Base-by-base conservation (phyloP, 352 stramenopile genomes). In the Globisporangium ultimum region DNA sequence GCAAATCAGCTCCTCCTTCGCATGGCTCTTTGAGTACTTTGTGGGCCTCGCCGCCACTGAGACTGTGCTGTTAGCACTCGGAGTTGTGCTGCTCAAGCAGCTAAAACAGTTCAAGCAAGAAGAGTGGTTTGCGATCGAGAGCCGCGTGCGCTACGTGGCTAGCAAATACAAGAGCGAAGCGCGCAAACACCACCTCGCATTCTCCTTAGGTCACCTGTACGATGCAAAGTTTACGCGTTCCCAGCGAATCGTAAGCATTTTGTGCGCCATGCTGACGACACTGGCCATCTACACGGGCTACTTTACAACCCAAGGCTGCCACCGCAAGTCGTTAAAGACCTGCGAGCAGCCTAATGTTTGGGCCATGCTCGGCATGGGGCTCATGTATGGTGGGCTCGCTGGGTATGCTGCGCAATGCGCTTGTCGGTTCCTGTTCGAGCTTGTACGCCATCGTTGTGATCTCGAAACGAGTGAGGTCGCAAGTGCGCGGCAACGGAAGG, bases 401-500 rank as follows among this genome's bases (percentile, higher is more conserved):
- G 80, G 80, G 1, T 70, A 83, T 11, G 62, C 54, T 0, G 67
- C 75, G 2, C 80, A 91, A 48, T 64, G 68, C 0, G 20, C 46
- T 0, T 70, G 57, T 20, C 45, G 72, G 7, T 65, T 60, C 2
- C 48, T 88, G 0, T 93, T 91, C 49, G 70, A 87, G 17, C 66
- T 80, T 42, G 70, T 93, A 24, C 80, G 80, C 5, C 66, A 91
- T 58, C 80, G 84, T 3, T 66, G 70, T 8, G 80, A 90, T 43
- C 66, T 88, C 8, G 84, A 90, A 56, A 84, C 73, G 1, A 63
- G 67, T 11, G 80, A 88, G 42, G 66, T 86, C 20, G 66, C 76
- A 0, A 70, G 67, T 11, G 77, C 79, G 38, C 63, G 80, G 17
- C 80, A 88, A 45, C 77, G 84, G 38, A 93, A 93, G 55, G 84